A percentile compares a stretch with the other conserved stretches of the same genome.
Conservation (phyloP, 2,329 filamentous ascomycete species). For the Cercospora berteroae region DNA sequence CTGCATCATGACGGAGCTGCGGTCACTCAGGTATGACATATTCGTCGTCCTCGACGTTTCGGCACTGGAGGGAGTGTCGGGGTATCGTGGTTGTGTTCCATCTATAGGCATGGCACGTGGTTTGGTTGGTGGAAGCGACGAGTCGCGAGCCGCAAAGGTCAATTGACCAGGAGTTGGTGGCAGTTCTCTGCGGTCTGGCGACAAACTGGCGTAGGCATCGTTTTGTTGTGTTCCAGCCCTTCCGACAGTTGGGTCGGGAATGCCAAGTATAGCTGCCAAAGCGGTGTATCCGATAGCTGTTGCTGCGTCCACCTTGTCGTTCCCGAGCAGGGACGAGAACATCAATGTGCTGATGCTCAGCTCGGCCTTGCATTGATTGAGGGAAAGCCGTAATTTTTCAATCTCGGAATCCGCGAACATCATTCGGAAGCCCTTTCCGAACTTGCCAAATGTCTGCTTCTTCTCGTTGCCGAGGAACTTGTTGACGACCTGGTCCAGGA, state of each 20-base stretch:
- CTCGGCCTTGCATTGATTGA: slow-evolving; percentile 60
- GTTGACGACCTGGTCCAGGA: slow-evolving; percentile 62
- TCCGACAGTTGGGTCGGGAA: slow-evolving; percentile 19
- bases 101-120: neutral
- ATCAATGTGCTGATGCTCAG: slow-evolving; percentile 51
- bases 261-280: slow-evolving; percentile 62
- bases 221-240: neutral
- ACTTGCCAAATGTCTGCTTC: slow-evolving; percentile 59
- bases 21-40: slow-evolving; percentile 16
- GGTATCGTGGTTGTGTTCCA: slow-evolving; percentile 3
- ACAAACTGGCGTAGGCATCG: slow-evolving; percentile 8
- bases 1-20: slow-evolving; percentile 18
- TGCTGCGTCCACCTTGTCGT: slow-evolving; percentile 56
- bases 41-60: slow-evolving; percentile 16
- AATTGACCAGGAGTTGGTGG: slow-evolving; percentile 7
- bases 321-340: slow-evolving; percentile 64
- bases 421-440: slow-evolving; percentile 62
- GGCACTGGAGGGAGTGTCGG: neutral
- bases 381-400: slow-evolving; percentile 57
- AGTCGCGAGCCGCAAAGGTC: slow-evolving; percentile 3
- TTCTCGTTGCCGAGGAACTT: slow-evolving; percentile 63
- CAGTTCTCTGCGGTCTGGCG: slow-evolving; percentile 13
- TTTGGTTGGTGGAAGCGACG: neutral
- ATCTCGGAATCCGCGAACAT: slow-evolving; percentile 63
- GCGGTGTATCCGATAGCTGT: slow-evolving; percentile 67